Evolutionary conservation across 768 basidiomycete species (phyloP), one percentile per base, ranked within the genome.

Genomic region (Hortiboletus campestris): DNA sequence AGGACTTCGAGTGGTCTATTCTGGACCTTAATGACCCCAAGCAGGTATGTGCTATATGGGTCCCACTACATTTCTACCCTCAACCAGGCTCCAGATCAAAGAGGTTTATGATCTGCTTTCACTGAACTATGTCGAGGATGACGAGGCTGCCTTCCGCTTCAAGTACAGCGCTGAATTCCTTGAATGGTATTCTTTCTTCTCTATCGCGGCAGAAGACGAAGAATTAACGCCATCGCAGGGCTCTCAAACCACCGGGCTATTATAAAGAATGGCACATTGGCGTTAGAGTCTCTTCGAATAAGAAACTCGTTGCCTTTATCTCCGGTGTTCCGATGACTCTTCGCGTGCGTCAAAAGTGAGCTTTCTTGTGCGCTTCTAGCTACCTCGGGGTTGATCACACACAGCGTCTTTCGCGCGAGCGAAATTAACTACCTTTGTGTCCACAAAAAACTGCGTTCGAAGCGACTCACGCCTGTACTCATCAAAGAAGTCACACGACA

Each of bases 381-480:
- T 32, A 39, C 19, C 40, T 36, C 49, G 19, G 43, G 22, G 44
- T 56, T 61, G 46, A 62, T 39, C 14, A n/a, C 28, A 63, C 55
- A 35, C 57, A 94, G 91, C 44, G 73, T 77, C 6, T 80, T 98
- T 66, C 75, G 72, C 29, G 84, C 85, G 40, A 86, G 86, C 69
- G 97, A 98, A 73, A 95, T 99, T 76, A 99, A 98, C 72, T 98
- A 91, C 73, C 87, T 99, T 47, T 96, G 94, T 65, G 86, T 98
- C 1, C 95, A 97, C 81, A 99, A 99, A 78, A 98, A 97, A 72
- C 76, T 98, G 35, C 88, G 97, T 17, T 91, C 93, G 0, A 98
- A 98, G 70, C 89, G 97, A 39, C 78, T 98, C 22, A 88, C 97
- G 0, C 97, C 97, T 1, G 91, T 98, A 13, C 80, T 99, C 47